Conservation (phyloP, 2,329 filamentous ascomycete genomes). For the Cordyceps tenuipes region DNA sequence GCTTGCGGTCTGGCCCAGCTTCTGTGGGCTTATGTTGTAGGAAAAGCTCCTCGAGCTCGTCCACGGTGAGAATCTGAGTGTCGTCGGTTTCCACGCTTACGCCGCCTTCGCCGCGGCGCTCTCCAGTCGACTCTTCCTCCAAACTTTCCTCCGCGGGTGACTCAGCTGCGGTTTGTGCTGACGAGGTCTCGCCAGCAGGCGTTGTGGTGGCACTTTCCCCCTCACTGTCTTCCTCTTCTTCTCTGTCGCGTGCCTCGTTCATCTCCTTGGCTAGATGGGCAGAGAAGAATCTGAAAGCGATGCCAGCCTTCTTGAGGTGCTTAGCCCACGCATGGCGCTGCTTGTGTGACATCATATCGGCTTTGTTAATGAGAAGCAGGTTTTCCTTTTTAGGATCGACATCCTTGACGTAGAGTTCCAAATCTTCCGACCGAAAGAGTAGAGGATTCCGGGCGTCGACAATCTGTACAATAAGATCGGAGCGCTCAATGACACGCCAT, state of each 20-base stretch:
- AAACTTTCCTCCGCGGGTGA: constrained; percentile 18
- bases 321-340: constrained; percentile 81
- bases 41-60: constrained; percentile 87
- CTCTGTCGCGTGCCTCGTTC: constrained; percentile 62
- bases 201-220: constrained; percentile 15
- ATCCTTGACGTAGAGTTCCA: constrained; percentile 91
- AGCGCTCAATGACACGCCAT: constrained; percentile 96
- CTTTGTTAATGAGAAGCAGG: constrained; percentile 91
- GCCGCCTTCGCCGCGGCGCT: constrained; percentile 10
- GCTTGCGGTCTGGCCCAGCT: constrained; percentile 51
- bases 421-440: constrained; percentile 86
- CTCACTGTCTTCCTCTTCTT: constrained; percentile 31
- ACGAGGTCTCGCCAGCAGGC: constrained; percentile 23
- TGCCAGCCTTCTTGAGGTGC: constrained; percentile 71
- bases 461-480: constrained; percentile 93
- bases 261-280: constrained; percentile 83
- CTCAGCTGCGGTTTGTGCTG: constrained; percentile 14
- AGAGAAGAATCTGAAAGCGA: constrained; percentile 95
- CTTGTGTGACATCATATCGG: constrained; percentile 91
- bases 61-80: constrained; percentile 79
- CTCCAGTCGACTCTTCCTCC: constrained; percentile 17
- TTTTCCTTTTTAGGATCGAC: constrained; percentile 85
- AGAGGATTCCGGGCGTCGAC: constrained; percentile 94
- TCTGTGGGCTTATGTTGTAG: constrained; percentile 56
- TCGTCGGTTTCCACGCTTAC: constrained; percentile 41